Evolutionary conservation across 805 yeast genomes (phyloP).

Genomic region (Metschnikowia similis): DNA sequence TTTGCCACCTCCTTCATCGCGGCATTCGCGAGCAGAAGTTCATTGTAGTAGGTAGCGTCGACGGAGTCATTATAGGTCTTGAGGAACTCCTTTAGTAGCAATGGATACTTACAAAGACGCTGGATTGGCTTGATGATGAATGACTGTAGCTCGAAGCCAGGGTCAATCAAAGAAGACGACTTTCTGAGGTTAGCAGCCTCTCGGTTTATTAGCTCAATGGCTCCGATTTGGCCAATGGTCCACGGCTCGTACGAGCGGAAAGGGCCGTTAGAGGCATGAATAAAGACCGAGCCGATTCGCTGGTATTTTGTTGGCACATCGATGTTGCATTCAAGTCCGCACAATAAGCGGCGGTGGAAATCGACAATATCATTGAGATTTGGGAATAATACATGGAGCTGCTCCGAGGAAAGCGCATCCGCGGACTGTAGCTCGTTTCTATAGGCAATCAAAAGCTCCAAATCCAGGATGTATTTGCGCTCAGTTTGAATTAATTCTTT

Average conservation of each 20-base stretch:
- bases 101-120: conserved; percentile 91
- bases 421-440: conserved; percentile 61
- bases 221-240: conserved; percentile 86
- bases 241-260: conserved; percentile 90
- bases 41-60: conserved; percentile 42
- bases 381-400: conserved; percentile 78
- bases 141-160: conserved; percentile 84
- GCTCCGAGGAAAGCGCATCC: conserved; percentile 72
- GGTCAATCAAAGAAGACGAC: conserved; percentile 62
- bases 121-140: conserved; percentile 92
- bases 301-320: conserved; percentile 69
- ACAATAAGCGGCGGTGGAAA: conserved; percentile 83
- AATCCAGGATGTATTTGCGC: conserved; percentile 86
- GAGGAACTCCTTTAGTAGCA: conserved; percentile 69
- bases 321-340: conserved; percentile 86
- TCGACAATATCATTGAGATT: conserved; percentile 79
- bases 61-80: conserved; percentile 46
- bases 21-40: conserved; percentile 63
- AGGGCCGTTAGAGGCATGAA: conserved; percentile 73
- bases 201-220: conserved; percentile 70
- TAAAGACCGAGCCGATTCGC: conserved; percentile 83
- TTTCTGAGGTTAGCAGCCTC: conserved; percentile 55
- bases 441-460: conserved; percentile 69
- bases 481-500: conserved; percentile 86
- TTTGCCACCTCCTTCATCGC: conserved; percentile 81